A percentile compares a stretch with the other conserved stretches of the same genome.
These are phyloP conservation scores for Cladosporium colombiae DNA, from an alignment of 2,329 filamentous ascomycete genomes.

Conservation along the genomic window DNA sequence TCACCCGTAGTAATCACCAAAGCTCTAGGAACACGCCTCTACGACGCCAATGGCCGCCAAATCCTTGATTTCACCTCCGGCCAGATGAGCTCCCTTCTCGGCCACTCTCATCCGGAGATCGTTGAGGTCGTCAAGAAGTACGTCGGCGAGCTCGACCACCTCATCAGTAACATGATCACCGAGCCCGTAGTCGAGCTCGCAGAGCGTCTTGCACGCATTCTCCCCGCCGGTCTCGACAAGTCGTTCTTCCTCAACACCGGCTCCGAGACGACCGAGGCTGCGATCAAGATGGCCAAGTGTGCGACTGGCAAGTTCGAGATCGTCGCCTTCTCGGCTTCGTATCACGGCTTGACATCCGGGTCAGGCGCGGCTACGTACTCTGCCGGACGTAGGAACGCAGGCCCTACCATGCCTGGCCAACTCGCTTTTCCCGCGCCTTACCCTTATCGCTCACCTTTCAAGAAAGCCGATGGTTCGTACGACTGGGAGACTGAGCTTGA, in stretches of 20 bases:
- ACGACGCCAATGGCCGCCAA: conserved; percentile 44
- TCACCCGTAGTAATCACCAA: conserved; percentile 46
- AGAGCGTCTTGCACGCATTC: conserved; percentile 49
- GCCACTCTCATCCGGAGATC: conserved; percentile 59
- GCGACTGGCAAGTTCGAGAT: conserved; percentile 67
- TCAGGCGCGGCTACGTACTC: conserved; percentile 57
- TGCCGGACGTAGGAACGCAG: conserved; percentile 51
- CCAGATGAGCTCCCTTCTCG: conserved; percentile 60
- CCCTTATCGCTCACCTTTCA: conserved; percentile 63
- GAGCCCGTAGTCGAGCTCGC: conserved; percentile 57
- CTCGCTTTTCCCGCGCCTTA: conserved; percentile 62
- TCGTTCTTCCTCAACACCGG: conserved; percentile 60
- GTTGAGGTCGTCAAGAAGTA: conserved; percentile 54
- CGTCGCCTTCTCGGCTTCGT: conserved; percentile 60
- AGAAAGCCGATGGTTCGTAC: conserved; percentile 59
- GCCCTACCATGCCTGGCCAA: conserved; percentile 56
- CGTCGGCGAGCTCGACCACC: conserved; percentile 56
- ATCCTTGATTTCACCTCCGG: conserved; percentile 61
- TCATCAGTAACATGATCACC: conserved; percentile 59
- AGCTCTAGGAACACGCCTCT: conserved; percentile 50
- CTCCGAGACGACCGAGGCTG: conserved; percentile 58
- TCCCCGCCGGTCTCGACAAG: conserved; percentile 53
- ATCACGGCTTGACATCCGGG: conserved; percentile 62
- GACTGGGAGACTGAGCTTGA: conserved; percentile 67
- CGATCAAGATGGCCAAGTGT: conserved; percentile 64